Base-by-base conservation (phyloP, 805 yeast genomes). In the Starmerella bombicola region DNA sequence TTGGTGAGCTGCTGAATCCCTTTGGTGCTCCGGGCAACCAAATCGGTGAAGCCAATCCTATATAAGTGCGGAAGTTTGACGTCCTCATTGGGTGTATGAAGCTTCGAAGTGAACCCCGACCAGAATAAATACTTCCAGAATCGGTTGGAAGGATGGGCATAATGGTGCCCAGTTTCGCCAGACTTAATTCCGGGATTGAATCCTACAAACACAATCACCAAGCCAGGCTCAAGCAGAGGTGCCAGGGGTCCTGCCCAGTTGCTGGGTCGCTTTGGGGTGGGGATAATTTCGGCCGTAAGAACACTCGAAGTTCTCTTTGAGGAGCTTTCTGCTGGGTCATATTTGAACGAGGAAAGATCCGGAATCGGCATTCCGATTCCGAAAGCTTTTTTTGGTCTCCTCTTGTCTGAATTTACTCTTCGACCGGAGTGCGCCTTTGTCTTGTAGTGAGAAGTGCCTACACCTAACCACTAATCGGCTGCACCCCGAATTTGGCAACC, bases 161-260 rank as follows among this genome's bases (percentile, higher is more conserved):
- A 80, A 52, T 78, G 73, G 53, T 79, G 86, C 25, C 80, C 84
- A 7, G 60, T 55, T 16, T 59, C 49, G 0, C 82, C 71, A 1
- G 85, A 76, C 50, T 66, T 67, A 3, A 74, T 57, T 2, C 86
- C 81, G 0, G 91, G 91, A 51, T 80, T 80, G 61, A 67, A 78
- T 1, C 91, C 91, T 3, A 79, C 65, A 49, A 80, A 79, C 3
- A 80, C 65, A 1, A 78, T 52, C 4, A 50, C 49, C 19, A 71
- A 51, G 5, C 55, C 56, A 1, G 57, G 55, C 17, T 39, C 29
- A 1, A 61, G 52, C 3, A 61, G 20, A 1, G 55, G 57, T 20
- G 53, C 49, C 28, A 55, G 39, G 9, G 53, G 51, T 7, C 50
- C 54, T 10, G 42, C 38, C 53, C 53, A 47, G 5, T 32, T n/a